phyloP scores from a whole-genome alignment of 352 stramenopile species.

The Globisporangium abappressorium region DNA sequence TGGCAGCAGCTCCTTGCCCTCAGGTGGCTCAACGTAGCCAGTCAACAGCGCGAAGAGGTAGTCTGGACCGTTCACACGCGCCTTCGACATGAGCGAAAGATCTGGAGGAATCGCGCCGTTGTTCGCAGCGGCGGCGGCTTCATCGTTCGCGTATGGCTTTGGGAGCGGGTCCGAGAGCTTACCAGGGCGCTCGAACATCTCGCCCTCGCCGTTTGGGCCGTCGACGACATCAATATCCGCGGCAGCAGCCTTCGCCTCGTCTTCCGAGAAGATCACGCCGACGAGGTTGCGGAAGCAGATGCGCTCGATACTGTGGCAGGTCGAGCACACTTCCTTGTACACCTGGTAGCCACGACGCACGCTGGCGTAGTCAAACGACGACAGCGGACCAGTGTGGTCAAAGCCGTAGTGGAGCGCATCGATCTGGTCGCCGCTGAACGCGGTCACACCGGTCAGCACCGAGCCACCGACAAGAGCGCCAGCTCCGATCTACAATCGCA shows the following conservation, averaged over 20 bases:
- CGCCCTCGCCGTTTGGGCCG: conserved; percentile 96
- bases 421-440: conserved; percentile 86
- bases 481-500: conserved; percentile 46
- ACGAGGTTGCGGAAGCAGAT: conserved; percentile 98
- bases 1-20: conserved; percentile 81
- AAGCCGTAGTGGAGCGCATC: conserved; percentile 87
- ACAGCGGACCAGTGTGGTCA: conserved; percentile 79
- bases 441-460: conserved; percentile 77
- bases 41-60: conserved; percentile 98
- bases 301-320: conserved; percentile 96
- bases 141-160: conserved; percentile 97
- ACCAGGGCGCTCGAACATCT: conserved; percentile 99
- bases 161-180: conserved; percentile 96
- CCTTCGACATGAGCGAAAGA: conserved; percentile 98
- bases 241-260: conserved; percentile 89
- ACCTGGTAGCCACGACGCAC: conserved; percentile 99
- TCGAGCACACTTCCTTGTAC: conserved; percentile 98
- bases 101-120: conserved; percentile 97
- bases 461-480: conserved; percentile 67
- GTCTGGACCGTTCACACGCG: conserved; percentile 92
- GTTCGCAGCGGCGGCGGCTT: conserved; percentile 96
- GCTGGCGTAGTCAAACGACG: conserved; percentile 89
- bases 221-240: conserved; percentile 96
- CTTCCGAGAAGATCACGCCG: conserved; percentile 95
- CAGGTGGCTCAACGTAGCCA: conserved; percentile 95